phyloP scores from a whole-genome alignment of 1,284 basidiomycete species.

The Boletus putidus region DNA sequence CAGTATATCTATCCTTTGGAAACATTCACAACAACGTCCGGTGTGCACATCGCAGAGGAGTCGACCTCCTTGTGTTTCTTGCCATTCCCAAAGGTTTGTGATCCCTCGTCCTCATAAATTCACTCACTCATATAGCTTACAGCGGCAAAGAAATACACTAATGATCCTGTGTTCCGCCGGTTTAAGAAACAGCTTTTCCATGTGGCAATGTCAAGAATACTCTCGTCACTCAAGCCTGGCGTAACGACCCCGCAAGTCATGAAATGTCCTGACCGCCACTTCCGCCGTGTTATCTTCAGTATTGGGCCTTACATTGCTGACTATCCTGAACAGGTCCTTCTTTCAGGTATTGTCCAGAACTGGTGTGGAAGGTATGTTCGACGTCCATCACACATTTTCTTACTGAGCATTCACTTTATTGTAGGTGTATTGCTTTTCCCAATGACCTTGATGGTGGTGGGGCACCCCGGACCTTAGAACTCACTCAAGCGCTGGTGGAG shows the following conservation, averaged over 20 bases:
- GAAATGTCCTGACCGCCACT: constrained; percentile 23
- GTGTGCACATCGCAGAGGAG: not conserved
- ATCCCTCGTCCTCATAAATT: not conserved
- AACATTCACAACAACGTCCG: constrained; percentile 19
- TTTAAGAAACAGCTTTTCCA: constrained; percentile 27
- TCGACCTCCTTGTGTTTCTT: constrained; percentile 12
- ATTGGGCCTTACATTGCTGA: constrained; percentile 25
- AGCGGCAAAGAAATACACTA: constrained; percentile 4
- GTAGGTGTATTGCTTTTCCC: constrained; percentile 3
- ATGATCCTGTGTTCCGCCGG: constrained; percentile 5
- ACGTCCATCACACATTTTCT: not conserved
- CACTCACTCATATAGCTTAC: not conserved
- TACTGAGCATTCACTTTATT: not conserved
- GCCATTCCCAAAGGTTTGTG: constrained; percentile 17
- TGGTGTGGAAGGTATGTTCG: constrained; percentile 30
- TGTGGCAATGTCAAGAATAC: constrained; percentile 9
- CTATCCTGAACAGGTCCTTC: constrained; percentile 24
- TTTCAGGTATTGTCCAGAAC: constrained; percentile 19
- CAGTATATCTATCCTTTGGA: constrained; percentile 15
- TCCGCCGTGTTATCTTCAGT: not conserved
- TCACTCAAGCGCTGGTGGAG: not conserved
- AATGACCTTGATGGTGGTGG: not conserved
- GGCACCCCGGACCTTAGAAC: not conserved
- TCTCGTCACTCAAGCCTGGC: constrained; percentile 6
- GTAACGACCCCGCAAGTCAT: constrained; percentile 18